phyloP scores from a whole-genome alignment of 1,284 basidiomycete species.

The Ceratobasidium sp. region DNA sequence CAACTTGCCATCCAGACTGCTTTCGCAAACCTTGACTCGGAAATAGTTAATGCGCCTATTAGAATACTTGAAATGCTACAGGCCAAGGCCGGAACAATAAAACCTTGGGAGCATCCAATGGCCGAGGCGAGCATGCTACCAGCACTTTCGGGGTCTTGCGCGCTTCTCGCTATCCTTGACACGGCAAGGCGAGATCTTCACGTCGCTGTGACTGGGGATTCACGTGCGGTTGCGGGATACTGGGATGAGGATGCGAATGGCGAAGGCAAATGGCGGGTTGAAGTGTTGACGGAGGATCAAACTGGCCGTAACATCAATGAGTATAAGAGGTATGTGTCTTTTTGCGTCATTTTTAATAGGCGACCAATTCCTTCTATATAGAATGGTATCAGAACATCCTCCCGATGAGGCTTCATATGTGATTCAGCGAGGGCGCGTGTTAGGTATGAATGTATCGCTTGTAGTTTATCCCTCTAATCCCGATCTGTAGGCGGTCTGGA shows the following conservation, averaged over 20 bases:
- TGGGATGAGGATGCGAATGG: conserved; percentile 79
- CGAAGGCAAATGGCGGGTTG: conserved; percentile 83
- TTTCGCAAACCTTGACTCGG: conserved; percentile 82
- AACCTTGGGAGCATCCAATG: conserved; percentile 68
- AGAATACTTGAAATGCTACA: conserved; percentile 70
- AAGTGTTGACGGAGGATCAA: conserved; percentile 95
- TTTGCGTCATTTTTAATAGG: not conserved
- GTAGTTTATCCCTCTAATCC: not conserved
- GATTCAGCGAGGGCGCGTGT: conserved; percentile 85
- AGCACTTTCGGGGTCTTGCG: conserved; percentile 88
- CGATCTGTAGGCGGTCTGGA: conserved; percentile 85
- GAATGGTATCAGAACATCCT: conserved; percentile 93
- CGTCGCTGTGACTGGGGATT: conserved; percentile 94
- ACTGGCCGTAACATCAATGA: conserved; percentile 93
- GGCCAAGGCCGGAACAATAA: conserved; percentile 53
- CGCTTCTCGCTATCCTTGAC: conserved; percentile 88
- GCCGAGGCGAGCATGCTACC: conserved; percentile 80
- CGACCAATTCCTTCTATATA: conserved; percentile 55
- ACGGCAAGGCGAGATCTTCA: conserved; percentile 85
- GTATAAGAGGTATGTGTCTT: conserved; percentile 68
- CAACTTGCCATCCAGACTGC: conserved; percentile 82
- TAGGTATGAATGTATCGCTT: conserved; percentile 18
- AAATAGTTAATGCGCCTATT: conserved; percentile 84
- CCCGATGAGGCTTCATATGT: conserved; percentile 83
- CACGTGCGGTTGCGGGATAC: conserved; percentile 94